Conservation (phyloP, 2,329 filamentous ascomycete species). For the Aspergillus unguis region DNA sequence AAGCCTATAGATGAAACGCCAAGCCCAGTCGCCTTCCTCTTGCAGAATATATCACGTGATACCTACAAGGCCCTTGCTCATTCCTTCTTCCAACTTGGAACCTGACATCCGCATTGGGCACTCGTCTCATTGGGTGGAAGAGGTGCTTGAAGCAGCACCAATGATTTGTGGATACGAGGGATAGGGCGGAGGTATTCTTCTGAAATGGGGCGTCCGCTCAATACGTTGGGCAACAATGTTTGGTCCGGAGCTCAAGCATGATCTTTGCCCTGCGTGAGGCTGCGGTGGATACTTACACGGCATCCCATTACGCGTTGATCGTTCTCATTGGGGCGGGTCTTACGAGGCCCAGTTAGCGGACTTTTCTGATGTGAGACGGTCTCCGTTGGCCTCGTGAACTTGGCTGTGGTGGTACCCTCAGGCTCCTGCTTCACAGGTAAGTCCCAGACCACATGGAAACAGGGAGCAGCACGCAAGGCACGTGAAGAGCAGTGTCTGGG, state of each 20-base stretch:
- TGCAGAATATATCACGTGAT: not conserved
- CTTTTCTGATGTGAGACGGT: not conserved
- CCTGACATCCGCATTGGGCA: conserved; percentile 4
- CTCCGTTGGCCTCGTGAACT: not conserved
- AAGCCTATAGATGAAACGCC: not conserved
- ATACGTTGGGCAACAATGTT: not conserved
- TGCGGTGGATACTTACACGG: not conserved
- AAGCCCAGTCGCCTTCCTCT: conserved; percentile 2
- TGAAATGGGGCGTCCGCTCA: not conserved
- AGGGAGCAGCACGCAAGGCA: not conserved
- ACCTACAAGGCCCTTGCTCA: conserved; percentile 2
- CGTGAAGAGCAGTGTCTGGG: not conserved
- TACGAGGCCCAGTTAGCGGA: not conserved
- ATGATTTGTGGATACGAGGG: not conserved
- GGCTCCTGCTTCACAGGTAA: not conserved
- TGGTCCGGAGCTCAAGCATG: not conserved
- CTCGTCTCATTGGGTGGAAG: not conserved
- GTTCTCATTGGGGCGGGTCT: no score
- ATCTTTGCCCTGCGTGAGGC: no score
- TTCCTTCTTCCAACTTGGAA: not conserved
- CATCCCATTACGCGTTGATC: not conserved
- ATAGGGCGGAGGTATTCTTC: not conserved
- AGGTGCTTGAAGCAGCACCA: no score
- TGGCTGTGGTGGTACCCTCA: not conserved
- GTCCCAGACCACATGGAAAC: not conserved